Conservation (phyloP, 2,329 filamentous ascomycete species). For the Lecanicillium sp. region DNA sequence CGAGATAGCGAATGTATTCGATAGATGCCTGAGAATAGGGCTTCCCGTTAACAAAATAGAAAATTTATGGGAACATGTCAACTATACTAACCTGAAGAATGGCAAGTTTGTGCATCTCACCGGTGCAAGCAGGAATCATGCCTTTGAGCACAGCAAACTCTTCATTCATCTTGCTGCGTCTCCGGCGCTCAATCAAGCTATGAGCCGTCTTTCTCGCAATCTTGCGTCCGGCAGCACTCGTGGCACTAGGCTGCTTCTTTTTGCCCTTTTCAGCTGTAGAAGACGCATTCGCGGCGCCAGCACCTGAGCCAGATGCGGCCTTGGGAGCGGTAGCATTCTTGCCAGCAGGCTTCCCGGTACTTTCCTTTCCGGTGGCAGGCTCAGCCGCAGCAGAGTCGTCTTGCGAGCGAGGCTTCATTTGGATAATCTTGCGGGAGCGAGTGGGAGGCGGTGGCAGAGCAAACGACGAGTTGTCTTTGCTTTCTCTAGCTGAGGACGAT, state of each 20-base stretch:
- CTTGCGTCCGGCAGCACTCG: conserved; percentile 83
- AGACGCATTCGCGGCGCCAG: conserved; percentile 10
- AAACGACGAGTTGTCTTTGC: conserved; percentile 51
- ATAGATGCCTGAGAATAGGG: conserved; percentile 78
- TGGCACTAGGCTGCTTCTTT: conserved; percentile 68
- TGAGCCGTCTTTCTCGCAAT: conserved; percentile 94
- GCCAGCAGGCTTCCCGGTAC: conserved; percentile 11
- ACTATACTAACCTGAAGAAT: conserved; percentile 68
- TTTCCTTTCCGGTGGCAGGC: conserved; percentile 15
- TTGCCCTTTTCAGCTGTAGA: conserved; percentile 39
- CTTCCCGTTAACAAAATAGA: too few relatives aligned
- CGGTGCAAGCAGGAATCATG: conserved; percentile 93
- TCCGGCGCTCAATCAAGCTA: conserved; percentile 81
- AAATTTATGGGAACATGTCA: neutral
- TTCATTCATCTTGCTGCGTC: conserved; percentile 97
- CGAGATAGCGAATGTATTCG: conserved; percentile 89
- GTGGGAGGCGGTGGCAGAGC: conserved; percentile 87
- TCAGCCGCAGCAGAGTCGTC: conserved; percentile 22
- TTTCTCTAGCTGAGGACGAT: conserved; percentile 34
- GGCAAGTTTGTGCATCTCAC: conserved; percentile 96
- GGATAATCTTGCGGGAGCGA: conserved; percentile 89
- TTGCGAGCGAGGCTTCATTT: conserved; percentile 72
- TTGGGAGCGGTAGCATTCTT: conserved; percentile 15
- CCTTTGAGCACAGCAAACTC: conserved; percentile 89
- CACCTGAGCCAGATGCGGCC: conserved; percentile 2